A percentile compares a stretch with the other conserved stretches of the same genome.
Conservation (phyloP, 2,329 filamentous ascomycete species). For the Fusarium guadeloupense region DNA sequence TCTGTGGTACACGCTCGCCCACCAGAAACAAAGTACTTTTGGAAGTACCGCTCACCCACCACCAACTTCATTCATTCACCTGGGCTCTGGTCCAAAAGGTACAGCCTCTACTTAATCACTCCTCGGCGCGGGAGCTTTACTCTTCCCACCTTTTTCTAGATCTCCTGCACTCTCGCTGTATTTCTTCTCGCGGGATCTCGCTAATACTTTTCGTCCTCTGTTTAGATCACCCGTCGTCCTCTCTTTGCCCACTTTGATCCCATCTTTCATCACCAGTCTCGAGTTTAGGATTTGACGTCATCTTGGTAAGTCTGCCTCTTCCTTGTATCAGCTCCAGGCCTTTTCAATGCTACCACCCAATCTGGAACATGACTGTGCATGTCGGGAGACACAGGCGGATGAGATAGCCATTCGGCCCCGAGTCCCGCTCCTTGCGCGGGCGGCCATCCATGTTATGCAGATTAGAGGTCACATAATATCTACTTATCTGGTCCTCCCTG, state of each 20-base stretch:
- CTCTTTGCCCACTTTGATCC: constrained; percentile 6
- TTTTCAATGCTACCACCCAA: constrained; percentile 20
- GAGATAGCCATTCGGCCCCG: constrained; percentile 2
- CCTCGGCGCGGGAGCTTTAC: constrained; percentile 2
- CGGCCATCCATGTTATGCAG: constrained; percentile 1
- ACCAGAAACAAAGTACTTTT: constrained; percentile 19
- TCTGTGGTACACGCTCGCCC: constrained; percentile 3
- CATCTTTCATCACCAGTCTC: constrained; percentile 7
- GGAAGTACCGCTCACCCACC: constrained; percentile 13
- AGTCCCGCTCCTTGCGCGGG: constrained; percentile 3
- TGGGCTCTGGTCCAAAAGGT: constrained; percentile 15
- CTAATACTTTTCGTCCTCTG: neutral
- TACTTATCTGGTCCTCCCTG: neutral
- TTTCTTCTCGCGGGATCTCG: neutral
- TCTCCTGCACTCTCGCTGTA: constrained; percentile 1
- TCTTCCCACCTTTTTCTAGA: neutral
- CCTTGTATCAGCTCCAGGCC: constrained; percentile 25
- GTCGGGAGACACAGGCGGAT: constrained; percentile 7
- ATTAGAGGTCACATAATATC: neutral
- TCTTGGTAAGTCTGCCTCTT: constrained; percentile 36
- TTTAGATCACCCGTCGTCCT: constrained; percentile 12
- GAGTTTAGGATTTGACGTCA: constrained; percentile 39
- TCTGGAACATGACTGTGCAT: constrained; percentile 15
- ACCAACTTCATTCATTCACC: constrained; percentile 27
- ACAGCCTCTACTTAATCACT: constrained; percentile 12